A percentile compares a stretch with the other conserved stretches of the same genome.
Conservation (phyloP, 176 grass and related monocot species). For the Hordeum marinum region DNA sequence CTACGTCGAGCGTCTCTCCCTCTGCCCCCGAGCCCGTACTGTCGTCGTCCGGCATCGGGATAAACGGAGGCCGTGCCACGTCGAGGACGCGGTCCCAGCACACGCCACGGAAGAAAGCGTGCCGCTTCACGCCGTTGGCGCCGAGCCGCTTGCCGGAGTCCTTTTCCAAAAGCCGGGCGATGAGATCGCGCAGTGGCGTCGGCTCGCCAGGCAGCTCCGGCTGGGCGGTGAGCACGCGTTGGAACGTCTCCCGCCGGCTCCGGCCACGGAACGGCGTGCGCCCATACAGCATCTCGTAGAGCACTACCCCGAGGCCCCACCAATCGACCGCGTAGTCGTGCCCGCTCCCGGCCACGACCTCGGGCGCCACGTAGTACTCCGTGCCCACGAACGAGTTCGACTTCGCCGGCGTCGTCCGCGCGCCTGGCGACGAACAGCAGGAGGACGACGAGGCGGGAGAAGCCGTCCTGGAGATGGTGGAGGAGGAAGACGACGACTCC, state of each 20-base stretch:
- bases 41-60: slow-evolving; percentile 29
- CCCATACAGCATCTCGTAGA: slow-evolving; percentile 98
- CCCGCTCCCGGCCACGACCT: slow-evolving; percentile 79
- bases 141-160: slow-evolving; percentile 74
- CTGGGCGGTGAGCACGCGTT: slow-evolving; percentile 70
- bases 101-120: slow-evolving; percentile 78
- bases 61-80: slow-evolving; percentile 77
- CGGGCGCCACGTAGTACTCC: slow-evolving; percentile 96
- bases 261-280: slow-evolving; percentile 90
- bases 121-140: slow-evolving; percentile 50
- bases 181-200: slow-evolving; percentile 74
- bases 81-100: slow-evolving; percentile 67
- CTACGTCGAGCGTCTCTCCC: slow-evolving; percentile 60
- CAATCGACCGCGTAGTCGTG: slow-evolving; percentile 96
- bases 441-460: slow-evolving; percentile 26
- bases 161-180: slow-evolving; percentile 77
- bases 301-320: slow-evolving; percentile 87
- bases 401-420: slow-evolving; percentile 36
- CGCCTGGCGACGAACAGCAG: slow-evolving; percentile 25
- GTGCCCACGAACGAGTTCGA: slow-evolving; percentile 98
- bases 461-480: slow-evolving; percentile 34
- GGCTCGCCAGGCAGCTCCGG: slow-evolving; percentile 81
- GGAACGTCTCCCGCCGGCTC: slow-evolving; percentile 96
- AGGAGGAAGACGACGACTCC: slow-evolving; percentile 21
- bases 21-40: background rate